Percentiles rank a stretch among this genome's conserved stretches.
Evolutionary conservation across 805 yeast genomes (phyloP).

Genomic region (Lachancea meyersii): DNA sequence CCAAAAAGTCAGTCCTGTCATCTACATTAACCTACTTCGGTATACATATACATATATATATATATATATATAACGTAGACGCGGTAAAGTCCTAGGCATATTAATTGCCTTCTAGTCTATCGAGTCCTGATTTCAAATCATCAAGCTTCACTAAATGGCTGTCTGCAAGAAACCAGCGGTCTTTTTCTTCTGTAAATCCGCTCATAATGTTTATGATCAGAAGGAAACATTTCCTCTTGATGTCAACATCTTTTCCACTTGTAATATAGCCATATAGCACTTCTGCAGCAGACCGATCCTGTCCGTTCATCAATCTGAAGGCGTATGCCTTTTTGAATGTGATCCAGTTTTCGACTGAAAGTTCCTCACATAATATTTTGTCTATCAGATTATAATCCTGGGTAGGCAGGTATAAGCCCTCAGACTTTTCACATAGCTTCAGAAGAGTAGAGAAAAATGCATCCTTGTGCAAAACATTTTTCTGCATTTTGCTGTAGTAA

Average conservation of each 20-base stretch:
- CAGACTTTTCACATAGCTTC: constrained; percentile 13
- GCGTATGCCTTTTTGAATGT: constrained; percentile 23
- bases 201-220: constrained; percentile 26
- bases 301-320: constrained; percentile 25
- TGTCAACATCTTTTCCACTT: constrained; percentile 8
- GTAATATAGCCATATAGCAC: constrained; percentile 20
- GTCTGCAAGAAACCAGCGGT: constrained; percentile 24
- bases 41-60: not conserved
- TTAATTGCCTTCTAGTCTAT: constrained; percentile 1
- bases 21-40: not conserved
- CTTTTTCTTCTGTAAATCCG: constrained; percentile 22
- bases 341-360: constrained; percentile 18
- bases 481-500: constrained; percentile 19
- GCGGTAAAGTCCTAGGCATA: not conserved
- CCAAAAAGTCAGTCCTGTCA: too few relatives aligned
- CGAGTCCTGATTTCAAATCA: constrained; percentile 22
- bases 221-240: constrained; percentile 19
- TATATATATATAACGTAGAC: too few relatives aligned
- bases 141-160: constrained; percentile 19
- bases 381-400: constrained; percentile 27
- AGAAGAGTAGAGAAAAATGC: constrained; percentile 24
- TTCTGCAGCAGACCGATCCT: constrained; percentile 30
- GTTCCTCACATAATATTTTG: constrained; percentile 15
- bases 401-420: constrained; percentile 14
- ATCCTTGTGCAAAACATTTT: constrained; percentile 12